These are phyloP conservation scores for Starmerella kuoi DNA, from an alignment of 805 yeast genomes.

Conservation along the genomic window DNA sequence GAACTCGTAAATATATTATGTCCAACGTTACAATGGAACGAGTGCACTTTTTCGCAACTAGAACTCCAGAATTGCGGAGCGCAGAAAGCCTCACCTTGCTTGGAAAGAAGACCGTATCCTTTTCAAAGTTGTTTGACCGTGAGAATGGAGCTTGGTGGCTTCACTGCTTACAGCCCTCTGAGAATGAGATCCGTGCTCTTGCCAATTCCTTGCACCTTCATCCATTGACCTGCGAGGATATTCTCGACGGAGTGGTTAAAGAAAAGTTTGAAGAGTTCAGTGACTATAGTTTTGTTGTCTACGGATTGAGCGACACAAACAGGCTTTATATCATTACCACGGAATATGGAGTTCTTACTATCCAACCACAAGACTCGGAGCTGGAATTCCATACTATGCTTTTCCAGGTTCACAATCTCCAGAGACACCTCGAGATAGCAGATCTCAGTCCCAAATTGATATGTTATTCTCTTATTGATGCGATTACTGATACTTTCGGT, in stretches of 20 bases:
- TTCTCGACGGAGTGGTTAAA: background rate
- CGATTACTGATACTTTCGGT: constrained; percentile 1
- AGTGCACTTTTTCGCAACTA: too few relatives aligned
- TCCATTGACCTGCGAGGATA: background rate
- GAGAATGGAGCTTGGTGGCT: constrained; percentile 6
- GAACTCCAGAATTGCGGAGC: too few relatives aligned
- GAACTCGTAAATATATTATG: too few relatives aligned
- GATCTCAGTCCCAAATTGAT: constrained; percentile 1
- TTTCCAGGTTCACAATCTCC: background rate
- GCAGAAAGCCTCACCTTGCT: too few relatives aligned
- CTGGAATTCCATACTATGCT: background rate
- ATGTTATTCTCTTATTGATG: constrained; percentile 3
- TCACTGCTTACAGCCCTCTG: constrained; percentile 1
- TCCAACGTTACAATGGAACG: too few relatives aligned
- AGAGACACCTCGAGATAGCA: background rate
- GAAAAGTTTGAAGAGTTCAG: background rate
- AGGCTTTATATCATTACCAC: background rate
- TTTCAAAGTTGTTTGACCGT: background rate
- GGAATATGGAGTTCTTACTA: background rate
- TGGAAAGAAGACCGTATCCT: too few relatives aligned
- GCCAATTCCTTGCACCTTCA: background rate
- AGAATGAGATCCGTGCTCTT: background rate
- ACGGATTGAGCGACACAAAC: background rate
- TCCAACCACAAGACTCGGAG: background rate
- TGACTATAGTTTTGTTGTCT: background rate